Base-by-base conservation (phyloP, 345 rosid species). In the Euphorbia peplus region DNA sequence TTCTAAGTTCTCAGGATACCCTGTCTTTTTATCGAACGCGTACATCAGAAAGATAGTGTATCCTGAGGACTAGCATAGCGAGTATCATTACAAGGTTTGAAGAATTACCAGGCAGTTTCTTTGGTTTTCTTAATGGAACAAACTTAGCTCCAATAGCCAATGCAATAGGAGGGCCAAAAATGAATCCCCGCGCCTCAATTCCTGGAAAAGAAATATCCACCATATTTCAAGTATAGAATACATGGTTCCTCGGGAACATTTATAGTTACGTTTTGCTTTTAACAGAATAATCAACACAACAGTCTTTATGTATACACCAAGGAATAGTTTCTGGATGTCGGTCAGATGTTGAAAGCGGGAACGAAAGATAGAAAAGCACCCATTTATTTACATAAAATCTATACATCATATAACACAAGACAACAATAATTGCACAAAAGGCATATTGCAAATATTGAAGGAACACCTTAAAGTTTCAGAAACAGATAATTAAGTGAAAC, bases 91-190 rank as follows among this genome's bases (percentile, higher is more conserved):
- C 3, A 39, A 10, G 64, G 42, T 11, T 5, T 32, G 9, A 26
- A 11, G 51, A 59, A 56, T 35, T 83, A 95, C 99, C 97, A 37
- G 99, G 99, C 70, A 95, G 51, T 73, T 95, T 95, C 81, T 75
- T 85, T 25, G 98, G 99, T 81, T 95, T 95, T 30, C 99, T 86
- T 61, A 95, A 63, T 39, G 98, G 98, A 75, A 95, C 93, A 50
- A 95, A 95, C 79, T 95, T 95, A 12, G 99, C 99, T 73, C 98
- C 98, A 54, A 92, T 95, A 8, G 97, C 99, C 82, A 95, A 75
- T 10, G 99, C 99, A 29, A 91, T 92, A 35, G 99, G 90, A 76
- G 97, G 93, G 56, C 98, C 99, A 35, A 95, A 95, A 24, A 95
- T 78, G 70, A 95, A 95, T 44, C 99, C 99, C 4, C 99, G 86